A percentile compares a stretch with the other conserved stretches of the same genome.
Conservation (phyloP, 345 rosid genomes). For the Gossypium australe region DNA sequence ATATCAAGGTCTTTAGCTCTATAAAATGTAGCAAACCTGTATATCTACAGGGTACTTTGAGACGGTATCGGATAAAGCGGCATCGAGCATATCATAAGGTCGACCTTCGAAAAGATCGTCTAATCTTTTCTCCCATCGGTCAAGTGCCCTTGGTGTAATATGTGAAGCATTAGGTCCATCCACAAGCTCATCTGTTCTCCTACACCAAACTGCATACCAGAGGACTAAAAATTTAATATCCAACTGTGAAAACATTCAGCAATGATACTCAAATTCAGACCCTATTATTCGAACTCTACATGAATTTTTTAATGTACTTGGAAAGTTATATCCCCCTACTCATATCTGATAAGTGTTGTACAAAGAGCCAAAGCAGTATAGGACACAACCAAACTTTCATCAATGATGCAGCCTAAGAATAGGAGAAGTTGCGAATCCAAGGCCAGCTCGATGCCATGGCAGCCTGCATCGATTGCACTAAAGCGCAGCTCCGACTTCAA, state of each 20-base stretch:
- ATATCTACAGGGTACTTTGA: slow-evolving; percentile 43
- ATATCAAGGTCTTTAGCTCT: neutral
- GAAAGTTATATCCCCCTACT: neutral
- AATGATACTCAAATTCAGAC: neutral
- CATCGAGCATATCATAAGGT: slow-evolving; percentile 45
- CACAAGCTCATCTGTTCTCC: slow-evolving; percentile 56
- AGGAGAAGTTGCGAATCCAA: neutral
- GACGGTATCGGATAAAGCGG: slow-evolving; percentile 43
- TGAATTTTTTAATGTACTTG: neutral
- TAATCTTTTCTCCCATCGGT: slow-evolving; percentile 43
- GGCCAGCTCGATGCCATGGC: neutral
- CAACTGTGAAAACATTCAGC: neutral
- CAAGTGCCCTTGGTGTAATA: slow-evolving; percentile 47
- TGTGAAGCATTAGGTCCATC: slow-evolving; percentile 50
- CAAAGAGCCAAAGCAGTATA: neutral
- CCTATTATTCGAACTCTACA: neutral
- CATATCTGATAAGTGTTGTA: neutral
- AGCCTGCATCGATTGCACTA: neutral
- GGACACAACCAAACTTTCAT: neutral
- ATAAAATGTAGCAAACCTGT: slow-evolving; percentile 27
- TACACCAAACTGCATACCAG: slow-evolving; percentile 42
- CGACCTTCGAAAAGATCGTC: slow-evolving; percentile 40
- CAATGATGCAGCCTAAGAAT: neutral
- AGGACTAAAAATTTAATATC: neutral
- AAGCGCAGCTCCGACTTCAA: neutral